Evolutionary conservation across 768 basidiomycete species (phyloP).

Genomic region (Mycena filopes): DNA sequence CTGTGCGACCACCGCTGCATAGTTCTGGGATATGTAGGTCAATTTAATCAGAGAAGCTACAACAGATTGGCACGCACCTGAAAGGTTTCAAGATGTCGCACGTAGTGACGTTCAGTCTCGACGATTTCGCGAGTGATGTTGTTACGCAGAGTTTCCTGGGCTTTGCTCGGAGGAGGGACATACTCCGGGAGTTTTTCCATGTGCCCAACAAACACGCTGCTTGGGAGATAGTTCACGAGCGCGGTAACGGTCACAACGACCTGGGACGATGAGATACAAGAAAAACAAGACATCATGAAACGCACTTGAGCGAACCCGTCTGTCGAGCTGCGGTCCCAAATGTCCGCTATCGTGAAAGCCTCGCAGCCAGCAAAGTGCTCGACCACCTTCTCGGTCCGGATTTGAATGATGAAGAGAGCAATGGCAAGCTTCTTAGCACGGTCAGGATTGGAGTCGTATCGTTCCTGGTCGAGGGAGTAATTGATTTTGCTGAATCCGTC

Average conservation of each 20-base stretch:
- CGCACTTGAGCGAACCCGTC: conserved; percentile 93
- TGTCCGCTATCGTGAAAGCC: conserved; percentile 89
- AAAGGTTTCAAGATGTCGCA: conserved; percentile 76
- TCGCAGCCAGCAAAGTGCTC: conserved; percentile 75
- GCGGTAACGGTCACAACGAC: conserved; percentile 87
- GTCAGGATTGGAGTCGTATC: conserved; percentile 77
- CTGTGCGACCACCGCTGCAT: conserved; percentile 83
- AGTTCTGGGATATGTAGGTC: conserved; percentile 67
- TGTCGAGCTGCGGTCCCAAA: conserved; percentile 89
- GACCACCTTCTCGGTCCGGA: conserved; percentile 68
- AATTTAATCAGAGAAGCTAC: conserved; percentile 22
- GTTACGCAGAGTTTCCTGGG: conserved; percentile 70
- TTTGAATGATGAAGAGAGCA: conserved; percentile 89
- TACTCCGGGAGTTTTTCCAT: too few species aligned
- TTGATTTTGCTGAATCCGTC: conserved; percentile 65
- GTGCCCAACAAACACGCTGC: conserved; percentile 59
- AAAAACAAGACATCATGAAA: conserved; percentile 24
- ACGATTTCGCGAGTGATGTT: conserved; percentile 90
- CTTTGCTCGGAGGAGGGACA: conserved; percentile 43
- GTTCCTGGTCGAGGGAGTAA: conserved; percentile 71
- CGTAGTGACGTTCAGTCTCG: conserved; percentile 58
- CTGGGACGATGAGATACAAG: conserved; percentile 49
- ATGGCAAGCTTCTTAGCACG: conserved; percentile 90
- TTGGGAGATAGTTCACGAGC: conserved; percentile 80
- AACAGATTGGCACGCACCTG: conserved; percentile 66